Base-by-base conservation (phyloP, 1,284 basidiomycete genomes). In the Rhodotorula sp. region DNA sequence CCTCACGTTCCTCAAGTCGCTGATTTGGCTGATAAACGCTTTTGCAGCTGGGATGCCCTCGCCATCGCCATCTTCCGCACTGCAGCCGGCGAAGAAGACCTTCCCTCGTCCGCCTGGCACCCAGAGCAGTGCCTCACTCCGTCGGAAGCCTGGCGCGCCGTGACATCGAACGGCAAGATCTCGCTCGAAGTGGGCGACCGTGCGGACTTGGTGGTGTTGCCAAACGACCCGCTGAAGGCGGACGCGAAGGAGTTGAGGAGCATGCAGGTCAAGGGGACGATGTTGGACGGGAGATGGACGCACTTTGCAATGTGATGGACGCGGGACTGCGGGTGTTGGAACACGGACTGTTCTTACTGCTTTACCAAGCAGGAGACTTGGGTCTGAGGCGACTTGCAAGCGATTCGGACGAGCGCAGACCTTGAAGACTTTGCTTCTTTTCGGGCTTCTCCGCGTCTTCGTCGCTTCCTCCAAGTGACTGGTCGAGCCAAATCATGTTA, bases 261-360 rank as follows among this genome's bases (percentile, higher is more conserved):
- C 6, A 76, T 78, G 70, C 34, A 72, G 53, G 76, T 77, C 7
- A 63, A 55, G n/a, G 78, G 72, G 4, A 80, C 79, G 0, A 75
- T 80, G 77, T 68, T 80, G 13, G 77, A 74, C 1, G 79, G 79
- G 20, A 59, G 72, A 10, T 79, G 78, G 76, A 80, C 78, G 16
- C 57, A 71, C 26, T 31, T 51, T 31, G 34, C 11, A 13, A 20
- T 65, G 58, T 64, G 44, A 40, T 2, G 40, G 16, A 15, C 13
- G 10, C 40, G 40, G 40, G 15, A 44, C 40, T 44, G 40, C 40
- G 40, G 16, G 40, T 18, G 40, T 44, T 44, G 40, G 15, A 44
- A 44, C 40, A 18, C 40, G 40, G 40, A 44, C 13, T 44, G 15
- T 44, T 15, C 40, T 44, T 44, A 15, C 15, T 34, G 34, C 34